Percentiles rank a stretch among this genome's conserved stretches.
Conservation (phyloP, 257 asterid genomes). For the Solanum corneliomulleri region DNA sequence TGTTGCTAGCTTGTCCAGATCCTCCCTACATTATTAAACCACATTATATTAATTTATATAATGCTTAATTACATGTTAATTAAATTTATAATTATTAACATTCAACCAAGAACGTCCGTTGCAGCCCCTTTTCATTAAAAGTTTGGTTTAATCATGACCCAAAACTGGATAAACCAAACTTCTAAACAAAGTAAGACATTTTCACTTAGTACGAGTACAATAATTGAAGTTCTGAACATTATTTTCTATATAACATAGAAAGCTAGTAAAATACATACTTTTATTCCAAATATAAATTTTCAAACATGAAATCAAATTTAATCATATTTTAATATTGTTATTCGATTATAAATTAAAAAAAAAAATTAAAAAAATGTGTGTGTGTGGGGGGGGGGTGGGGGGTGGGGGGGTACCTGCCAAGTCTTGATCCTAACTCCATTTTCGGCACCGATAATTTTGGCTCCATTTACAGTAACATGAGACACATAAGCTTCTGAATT, state of each 20-base stretch:
- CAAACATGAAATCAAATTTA: not conserved
- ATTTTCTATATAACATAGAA: not conserved
- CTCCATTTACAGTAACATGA: slow-evolving; percentile 48
- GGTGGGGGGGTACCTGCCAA: slow-evolving; percentile 44
- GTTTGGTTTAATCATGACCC: not conserved
- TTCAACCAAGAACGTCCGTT: too few relatives aligned
- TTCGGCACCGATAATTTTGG: slow-evolving; percentile 48
- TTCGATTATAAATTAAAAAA: not conserved
- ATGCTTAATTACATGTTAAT: not conserved
- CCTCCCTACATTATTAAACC: slow-evolving; percentile 49
- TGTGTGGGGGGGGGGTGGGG: accelerated
- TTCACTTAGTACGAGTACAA: not conserved
- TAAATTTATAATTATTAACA: not conserved
- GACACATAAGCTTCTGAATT: slow-evolving; percentile 55
- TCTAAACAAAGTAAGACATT: not conserved
- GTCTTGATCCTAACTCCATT: slow-evolving; percentile 92
- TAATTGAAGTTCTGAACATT: not conserved
- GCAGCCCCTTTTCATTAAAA: not conserved
- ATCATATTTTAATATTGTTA: not conserved
- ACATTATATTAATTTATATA: not conserved
- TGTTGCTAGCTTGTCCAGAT: slow-evolving; percentile 73
- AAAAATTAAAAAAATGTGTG: too few relatives aligned
- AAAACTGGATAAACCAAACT: not conserved
- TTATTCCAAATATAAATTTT: not conserved
- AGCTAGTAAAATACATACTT: slow-evolving; percentile 6